Base-by-base conservation (phyloP, 1,284 basidiomycete genomes). In the Laetiporus sulphureus region DNA sequence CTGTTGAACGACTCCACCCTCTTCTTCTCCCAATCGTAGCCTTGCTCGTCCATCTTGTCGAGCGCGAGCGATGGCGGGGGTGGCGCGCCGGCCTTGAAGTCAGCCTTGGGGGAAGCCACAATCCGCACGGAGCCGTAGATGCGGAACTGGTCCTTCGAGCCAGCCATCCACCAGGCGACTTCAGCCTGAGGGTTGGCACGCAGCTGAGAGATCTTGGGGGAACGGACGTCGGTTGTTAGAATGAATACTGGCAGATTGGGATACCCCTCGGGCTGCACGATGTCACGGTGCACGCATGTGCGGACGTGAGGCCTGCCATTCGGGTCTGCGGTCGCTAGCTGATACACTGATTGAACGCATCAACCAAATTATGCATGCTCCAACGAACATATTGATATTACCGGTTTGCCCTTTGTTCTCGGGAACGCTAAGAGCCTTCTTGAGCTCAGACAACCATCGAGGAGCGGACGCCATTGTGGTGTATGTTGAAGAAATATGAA, bases 1-100 rank as follows among this genome's bases (percentile, higher is more conserved):
- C 27, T 53, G 45, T 72, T 68, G 57, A 83, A 86, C 16, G 69
- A 54, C 37, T 68, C 68, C 18, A 61, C 45, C 8, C 83, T 67
- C 59, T 76, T 71, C 25, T 55, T 60, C 53, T 84, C 81, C 83
- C 82, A 86, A 51, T 83, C 73, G 42, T 73, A 72, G 7, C 62
- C 64, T 19, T 65, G 63, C 29, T 54, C 47, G 10, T 53, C 57
- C 15, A 80, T 55, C 33, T 58, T 59, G 1, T 59, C 58, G 20
- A 71, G 53, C 3, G 66, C 70, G 24, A 40, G 10, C 4, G 57
- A 48, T 4, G 39, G 36, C 13, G 15, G 35, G 0, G 45, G 41
- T 12, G 40, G 29, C n/a, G 31, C n/a, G 7, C 38, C 46, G 10
- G 36, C 16, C 0, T 51, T 46, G 7, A 45, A 32, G 16, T 30